A percentile compares a stretch with the other conserved stretches of the same genome.
These are phyloP conservation scores for Dendrobium nobile DNA, from an alignment of 106 monocot species.

Conservation along the genomic window DNA sequence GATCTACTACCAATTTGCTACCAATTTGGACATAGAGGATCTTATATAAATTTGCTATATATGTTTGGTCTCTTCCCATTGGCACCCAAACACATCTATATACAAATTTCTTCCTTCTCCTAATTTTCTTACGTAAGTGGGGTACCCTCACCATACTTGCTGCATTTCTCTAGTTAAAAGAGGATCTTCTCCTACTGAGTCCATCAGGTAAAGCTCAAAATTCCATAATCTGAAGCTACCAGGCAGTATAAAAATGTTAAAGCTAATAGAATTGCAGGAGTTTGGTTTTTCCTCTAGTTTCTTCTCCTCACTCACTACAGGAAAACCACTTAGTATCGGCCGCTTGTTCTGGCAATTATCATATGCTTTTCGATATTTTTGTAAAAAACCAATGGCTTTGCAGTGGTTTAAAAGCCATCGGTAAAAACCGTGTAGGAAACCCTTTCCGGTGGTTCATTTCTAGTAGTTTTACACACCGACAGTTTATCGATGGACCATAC, in stretches of 20 bases:
- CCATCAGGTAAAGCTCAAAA: not conserved
- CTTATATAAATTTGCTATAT: not conserved
- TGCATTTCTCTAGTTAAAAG: not conserved
- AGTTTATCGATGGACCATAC: too few species aligned
- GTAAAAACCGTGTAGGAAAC: too few species aligned
- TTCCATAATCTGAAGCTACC: not conserved
- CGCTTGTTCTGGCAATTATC: too few species aligned
- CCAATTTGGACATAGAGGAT: not conserved
- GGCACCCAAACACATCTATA: not conserved
- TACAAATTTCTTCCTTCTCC: not conserved
- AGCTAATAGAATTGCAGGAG: constrained; percentile 4
- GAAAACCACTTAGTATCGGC: too few species aligned
- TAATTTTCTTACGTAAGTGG: not conserved
- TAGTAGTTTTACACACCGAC: too few species aligned
- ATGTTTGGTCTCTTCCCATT: not conserved
- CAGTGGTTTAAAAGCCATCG: too few species aligned
- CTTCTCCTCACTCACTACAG: not conserved
- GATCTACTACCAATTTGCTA: not conserved
- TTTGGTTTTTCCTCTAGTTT: not conserved
- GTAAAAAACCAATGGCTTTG: too few species aligned
- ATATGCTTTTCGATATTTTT: too few species aligned
- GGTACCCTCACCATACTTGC: not conserved
- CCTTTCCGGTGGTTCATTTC: too few species aligned
- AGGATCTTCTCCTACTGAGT: not conserved
- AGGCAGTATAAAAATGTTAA: not conserved